Conservation (phyloP, 2,329 filamentous ascomycete species). For the Fusarium vanettenii region DNA sequence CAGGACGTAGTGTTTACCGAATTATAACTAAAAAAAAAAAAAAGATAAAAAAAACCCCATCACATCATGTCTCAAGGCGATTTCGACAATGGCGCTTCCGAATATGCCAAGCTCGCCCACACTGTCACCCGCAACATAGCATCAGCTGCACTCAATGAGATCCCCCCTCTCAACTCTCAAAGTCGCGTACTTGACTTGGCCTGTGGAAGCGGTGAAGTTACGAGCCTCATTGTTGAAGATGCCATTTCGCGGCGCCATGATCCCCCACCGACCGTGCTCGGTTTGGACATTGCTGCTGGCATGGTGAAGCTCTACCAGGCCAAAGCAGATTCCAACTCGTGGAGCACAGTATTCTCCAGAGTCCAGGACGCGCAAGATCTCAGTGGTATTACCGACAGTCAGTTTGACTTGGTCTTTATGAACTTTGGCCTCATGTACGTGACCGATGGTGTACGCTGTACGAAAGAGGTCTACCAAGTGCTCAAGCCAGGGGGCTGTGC, state of each 20-base stretch:
- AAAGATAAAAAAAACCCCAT: no score
- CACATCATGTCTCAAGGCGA: background rate
- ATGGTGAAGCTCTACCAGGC: background rate
- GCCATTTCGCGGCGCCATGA: background rate
- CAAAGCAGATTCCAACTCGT: background rate
- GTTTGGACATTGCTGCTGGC: background rate
- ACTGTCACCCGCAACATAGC: background rate
- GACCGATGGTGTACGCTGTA: background rate
- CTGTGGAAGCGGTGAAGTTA: background rate
- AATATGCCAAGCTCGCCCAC: background rate
- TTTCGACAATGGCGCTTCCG: background rate
- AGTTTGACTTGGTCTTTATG: background rate
- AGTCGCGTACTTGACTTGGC: background rate
- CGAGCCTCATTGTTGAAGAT: background rate
- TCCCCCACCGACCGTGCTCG: background rate
- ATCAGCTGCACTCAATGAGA: background rate
- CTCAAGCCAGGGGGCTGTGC: background rate
- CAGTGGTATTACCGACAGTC: background rate
- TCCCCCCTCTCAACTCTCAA: background rate
- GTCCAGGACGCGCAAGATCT: background rate
- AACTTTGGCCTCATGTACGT: background rate
- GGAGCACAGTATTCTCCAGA: background rate
- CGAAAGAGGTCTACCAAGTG: background rate
- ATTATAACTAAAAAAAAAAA: no score
- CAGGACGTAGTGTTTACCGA: background rate